Base-by-base conservation (phyloP, 768 basidiomycete species). In the Collybia sordida region DNA sequence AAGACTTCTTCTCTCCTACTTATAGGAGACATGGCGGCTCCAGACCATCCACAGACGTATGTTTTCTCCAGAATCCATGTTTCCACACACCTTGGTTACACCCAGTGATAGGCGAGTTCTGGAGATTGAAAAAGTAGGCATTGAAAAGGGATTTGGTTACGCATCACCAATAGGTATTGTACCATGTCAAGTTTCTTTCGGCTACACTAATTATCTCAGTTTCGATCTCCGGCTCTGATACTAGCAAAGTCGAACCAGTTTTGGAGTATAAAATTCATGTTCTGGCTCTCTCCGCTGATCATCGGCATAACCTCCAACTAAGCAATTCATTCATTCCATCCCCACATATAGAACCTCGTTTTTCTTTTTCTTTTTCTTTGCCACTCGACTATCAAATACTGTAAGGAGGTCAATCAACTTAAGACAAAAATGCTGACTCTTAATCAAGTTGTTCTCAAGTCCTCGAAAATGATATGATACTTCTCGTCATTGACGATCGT, bases 401-500 rank as follows among this genome's bases (percentile, higher is more conserved):
- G 75, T 77, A 57, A 54, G 69, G 31, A 51, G 24, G 12, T 27
- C 28, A n/a, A n/a, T n/a, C n/a, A n/a, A n/a, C n/a, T n/a, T n/a
- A n/a, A n/a, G n/a, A n/a, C n/a, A n/a, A n/a, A n/a, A n/a, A n/a
- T n/a, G n/a, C n/a, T n/a, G n/a, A n/a, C n/a, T n/a, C n/a, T n/a
- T n/a, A n/a, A n/a, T n/a, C n/a, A n/a, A 67, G 65, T 3, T 57
- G 61, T 54, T 50, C 56, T 0, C 79, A 80, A 49, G 56, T 81
- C 1, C 65, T 81, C 17, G 65, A 66, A 14, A 61, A 65, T 15
- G 66, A 68, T n/a, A 72, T 59, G 31, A 63, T 77, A 3, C 59
- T 83, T 8, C 56, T 81, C 3, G 62, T 82, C 1, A 49, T 75
- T 4, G 64, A 71, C 6, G 70, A 75, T 55, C 51, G 58, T 5